A percentile compares a stretch with the other conserved stretches of the same genome.
Conservation (phyloP, 441 rosid species). For the Croton laevigatus region DNA sequence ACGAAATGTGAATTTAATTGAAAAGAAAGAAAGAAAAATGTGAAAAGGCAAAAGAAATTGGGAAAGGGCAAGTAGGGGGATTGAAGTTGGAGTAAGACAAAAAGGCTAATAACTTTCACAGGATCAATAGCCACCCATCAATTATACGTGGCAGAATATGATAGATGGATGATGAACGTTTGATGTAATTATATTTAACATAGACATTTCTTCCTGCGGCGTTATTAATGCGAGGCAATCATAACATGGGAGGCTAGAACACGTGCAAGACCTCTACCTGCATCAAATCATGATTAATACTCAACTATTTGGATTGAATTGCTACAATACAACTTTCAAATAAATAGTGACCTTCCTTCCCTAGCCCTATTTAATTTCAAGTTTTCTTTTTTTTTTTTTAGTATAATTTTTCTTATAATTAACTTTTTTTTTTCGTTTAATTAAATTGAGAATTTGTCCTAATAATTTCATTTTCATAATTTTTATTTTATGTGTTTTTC, state of each 20-base stretch:
- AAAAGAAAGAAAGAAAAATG: not conserved
- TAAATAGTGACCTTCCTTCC: too few species aligned
- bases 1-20: too few species aligned
- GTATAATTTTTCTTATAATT: too few species aligned
- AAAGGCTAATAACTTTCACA: conserved; percentile 15
- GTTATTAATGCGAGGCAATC: conserved; percentile 33
- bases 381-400: too few species aligned
- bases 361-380: too few species aligned
- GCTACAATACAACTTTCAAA: too few species aligned
- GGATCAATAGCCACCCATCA: conserved; percentile 9
- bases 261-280: conserved; percentile 22
- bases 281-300: conserved; percentile 21
- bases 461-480: too few species aligned
- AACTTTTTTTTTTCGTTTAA: too few species aligned
- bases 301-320: too few species aligned
- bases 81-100: conserved; percentile 23
- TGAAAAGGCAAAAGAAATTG: not conserved
- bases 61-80: not conserved
- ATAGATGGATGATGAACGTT: conserved; percentile 21
- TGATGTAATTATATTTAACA: not conserved
- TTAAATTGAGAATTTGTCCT: too few species aligned
- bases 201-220: not conserved
- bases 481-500: too few species aligned
- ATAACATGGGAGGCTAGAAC: conserved; percentile 28
- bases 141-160: conserved; percentile 31